These are phyloP conservation scores for Austroboletus novae-zelandiae DNA, from an alignment of 1,284 basidiomycete genomes.

Conservation along the genomic window DNA sequence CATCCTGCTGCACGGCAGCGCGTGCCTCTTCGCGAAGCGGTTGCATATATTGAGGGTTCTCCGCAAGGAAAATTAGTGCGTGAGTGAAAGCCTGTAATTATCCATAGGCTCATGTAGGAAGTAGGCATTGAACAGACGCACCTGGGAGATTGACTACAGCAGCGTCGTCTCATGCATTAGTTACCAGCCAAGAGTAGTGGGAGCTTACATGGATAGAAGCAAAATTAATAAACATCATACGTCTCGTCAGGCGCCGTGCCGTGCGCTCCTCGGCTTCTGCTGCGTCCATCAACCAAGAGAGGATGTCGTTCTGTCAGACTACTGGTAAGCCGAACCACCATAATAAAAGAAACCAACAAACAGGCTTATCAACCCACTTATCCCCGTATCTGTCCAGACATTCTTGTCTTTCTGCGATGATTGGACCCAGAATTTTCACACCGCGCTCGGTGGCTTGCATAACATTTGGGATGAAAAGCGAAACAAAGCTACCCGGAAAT, in stretches of 20 bases:
- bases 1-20: slow-evolving; percentile 34
- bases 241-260: slow-evolving; percentile 29
- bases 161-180: background rate
- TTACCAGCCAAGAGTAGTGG: background rate
- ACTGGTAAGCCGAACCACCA: background rate
- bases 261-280: slow-evolving; percentile 32
- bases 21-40: slow-evolving; percentile 46
- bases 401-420: background rate
- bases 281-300: slow-evolving; percentile 46
- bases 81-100: slow-evolving; percentile 31
- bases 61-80: slow-evolving; percentile 35
- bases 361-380: background rate
- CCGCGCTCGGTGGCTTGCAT: background rate
- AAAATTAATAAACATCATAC: slow-evolving; percentile 38
- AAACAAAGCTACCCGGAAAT: background rate
- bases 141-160: slow-evolving; percentile 15
- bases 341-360: slow-evolving; percentile 5
- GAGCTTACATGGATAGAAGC: slow-evolving; percentile 37
- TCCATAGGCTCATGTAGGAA: background rate
- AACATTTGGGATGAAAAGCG: background rate
- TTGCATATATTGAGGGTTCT: slow-evolving; percentile 24
- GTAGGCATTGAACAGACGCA: slow-evolving; percentile 3
- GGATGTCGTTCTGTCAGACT: slow-evolving; percentile 35
- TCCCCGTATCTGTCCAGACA: background rate
- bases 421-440: background rate